Conservation (phyloP, 73 alveolate genomes). For the Symbiodinium natans region DNA sequence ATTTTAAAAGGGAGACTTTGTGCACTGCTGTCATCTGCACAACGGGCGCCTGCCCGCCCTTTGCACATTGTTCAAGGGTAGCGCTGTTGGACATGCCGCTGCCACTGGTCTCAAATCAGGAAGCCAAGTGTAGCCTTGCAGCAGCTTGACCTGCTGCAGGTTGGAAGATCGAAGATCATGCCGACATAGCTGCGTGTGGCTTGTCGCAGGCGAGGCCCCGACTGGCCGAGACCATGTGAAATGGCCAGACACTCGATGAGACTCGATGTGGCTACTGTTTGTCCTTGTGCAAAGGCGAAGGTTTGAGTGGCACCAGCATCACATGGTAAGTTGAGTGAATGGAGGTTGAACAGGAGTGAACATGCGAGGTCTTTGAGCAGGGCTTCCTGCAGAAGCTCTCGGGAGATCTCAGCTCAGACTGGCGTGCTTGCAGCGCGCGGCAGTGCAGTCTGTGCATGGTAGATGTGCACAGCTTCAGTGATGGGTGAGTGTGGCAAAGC, state of each 20-base stretch:
- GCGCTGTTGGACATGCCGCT: not conserved
- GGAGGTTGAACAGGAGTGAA: too few species aligned
- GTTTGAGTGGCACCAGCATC: too few species aligned
- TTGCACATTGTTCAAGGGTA: not conserved
- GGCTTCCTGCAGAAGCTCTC: not conserved
- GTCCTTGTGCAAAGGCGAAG: too few species aligned
- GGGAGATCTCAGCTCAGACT: not conserved
- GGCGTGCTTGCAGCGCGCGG: too few species aligned
- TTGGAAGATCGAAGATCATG: not conserved
- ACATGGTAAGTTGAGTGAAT: not conserved
- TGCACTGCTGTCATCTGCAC: too few species aligned
- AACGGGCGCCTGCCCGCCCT: too few species aligned
- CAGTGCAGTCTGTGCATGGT: too few species aligned
- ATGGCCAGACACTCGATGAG: not conserved
- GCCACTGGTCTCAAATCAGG: not conserved
- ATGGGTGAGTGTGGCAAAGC: not conserved
- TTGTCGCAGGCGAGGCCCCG: not conserved
- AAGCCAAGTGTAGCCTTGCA: not conserved
- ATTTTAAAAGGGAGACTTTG: too few species aligned
- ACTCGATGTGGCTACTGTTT: too few species aligned
- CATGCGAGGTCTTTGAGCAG: not conserved
- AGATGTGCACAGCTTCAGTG: not conserved
- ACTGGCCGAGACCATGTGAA: conserved; percentile 8
- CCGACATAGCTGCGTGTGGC: not conserved
- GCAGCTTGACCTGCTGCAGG: not conserved